Evolutionary conservation across 2,329 filamentous ascomycete genomes (phyloP).

Genomic region (Talaromyces rugulosus): DNA sequence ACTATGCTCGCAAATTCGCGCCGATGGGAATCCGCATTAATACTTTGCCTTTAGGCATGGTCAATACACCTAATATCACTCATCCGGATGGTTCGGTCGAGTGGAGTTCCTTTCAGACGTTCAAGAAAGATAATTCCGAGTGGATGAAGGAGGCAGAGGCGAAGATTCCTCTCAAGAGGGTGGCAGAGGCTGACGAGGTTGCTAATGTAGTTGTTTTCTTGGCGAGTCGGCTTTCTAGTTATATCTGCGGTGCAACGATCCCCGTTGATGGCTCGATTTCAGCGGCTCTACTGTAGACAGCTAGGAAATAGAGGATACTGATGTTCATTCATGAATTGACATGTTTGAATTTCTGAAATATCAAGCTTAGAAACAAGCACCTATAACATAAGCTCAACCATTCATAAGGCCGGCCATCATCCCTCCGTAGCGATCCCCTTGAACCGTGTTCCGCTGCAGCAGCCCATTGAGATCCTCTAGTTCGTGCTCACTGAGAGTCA

Average conservation of each 20-base stretch:
- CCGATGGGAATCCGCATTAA: not conserved
- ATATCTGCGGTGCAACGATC: constrained; percentile 14
- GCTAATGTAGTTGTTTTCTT: constrained; percentile 22
- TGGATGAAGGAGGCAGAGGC: constrained; percentile 19
- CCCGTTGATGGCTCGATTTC: constrained; percentile 14
- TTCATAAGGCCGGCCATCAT: constrained; percentile 3
- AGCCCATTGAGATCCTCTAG: constrained; percentile 5
- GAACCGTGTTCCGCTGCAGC: constrained; percentile 1
- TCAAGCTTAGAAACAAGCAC: too few relatives aligned
- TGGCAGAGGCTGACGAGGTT: constrained; percentile 19
- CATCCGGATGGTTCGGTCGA: not conserved
- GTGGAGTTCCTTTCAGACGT: not conserved
- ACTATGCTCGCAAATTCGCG: too few relatives aligned
- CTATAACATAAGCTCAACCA: not conserved
- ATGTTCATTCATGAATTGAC: too few relatives aligned
- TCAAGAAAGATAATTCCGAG: not conserved
- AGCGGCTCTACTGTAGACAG: too few relatives aligned
- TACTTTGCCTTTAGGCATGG: not conserved
- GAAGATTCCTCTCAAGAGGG: constrained; percentile 17
- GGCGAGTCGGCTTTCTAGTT: constrained; percentile 18
- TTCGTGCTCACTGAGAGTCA: constrained; percentile 43
- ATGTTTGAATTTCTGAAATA: too few relatives aligned
- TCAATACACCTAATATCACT: not conserved
- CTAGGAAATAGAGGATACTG: too few relatives aligned
- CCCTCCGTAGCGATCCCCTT: constrained; percentile 4